phyloP scores from a whole-genome alignment of 371 early-diverging fungal genomes.

The Mortierella sp. region DNA sequence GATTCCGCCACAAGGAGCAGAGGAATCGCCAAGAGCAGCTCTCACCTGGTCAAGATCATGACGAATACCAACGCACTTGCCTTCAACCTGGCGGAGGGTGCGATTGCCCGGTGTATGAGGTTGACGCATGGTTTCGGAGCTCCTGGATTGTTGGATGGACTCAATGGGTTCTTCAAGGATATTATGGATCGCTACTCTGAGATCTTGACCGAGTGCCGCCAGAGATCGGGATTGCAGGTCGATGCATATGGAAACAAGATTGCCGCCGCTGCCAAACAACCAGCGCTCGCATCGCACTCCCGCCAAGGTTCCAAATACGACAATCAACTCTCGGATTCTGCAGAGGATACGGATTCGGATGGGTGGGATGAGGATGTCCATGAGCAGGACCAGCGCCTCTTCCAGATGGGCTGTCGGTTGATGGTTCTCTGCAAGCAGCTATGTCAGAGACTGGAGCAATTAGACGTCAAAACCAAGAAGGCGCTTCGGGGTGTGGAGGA shows the following conservation, averaged over 20 bases:
- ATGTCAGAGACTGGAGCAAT: conserved; percentile 56
- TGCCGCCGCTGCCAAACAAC: conserved; percentile 1
- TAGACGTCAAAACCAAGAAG: conserved; percentile 60
- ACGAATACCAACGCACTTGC: conserved; percentile 60
- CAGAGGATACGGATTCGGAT: conserved; percentile 59
- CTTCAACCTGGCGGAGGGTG: conserved; percentile 61
- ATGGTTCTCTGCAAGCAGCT: conserved; percentile 67
- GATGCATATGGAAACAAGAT: conserved; percentile 9
- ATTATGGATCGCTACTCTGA: conserved; percentile 61
- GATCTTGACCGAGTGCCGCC: conserved; percentile 51
- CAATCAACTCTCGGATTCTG: conserved; percentile 30
- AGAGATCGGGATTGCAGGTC: conserved; percentile 44
- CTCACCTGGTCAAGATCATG: conserved; percentile 56
- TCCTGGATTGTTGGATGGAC: conserved; percentile 64
- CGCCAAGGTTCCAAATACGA: conserved; percentile 18
- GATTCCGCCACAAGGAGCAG: conserved; percentile 20
- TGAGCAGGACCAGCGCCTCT: conserved; percentile 58
- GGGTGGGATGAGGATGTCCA: conserved; percentile 57
- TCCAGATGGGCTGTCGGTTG: conserved; percentile 74
- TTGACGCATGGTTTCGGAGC: conserved; percentile 77
- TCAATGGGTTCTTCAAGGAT: conserved; percentile 65
- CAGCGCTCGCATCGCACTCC: neutral
- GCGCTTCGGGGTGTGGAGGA: conserved; percentile 58
- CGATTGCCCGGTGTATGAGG: conserved; percentile 66
- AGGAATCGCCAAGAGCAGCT: conserved; percentile 36